These are phyloP conservation scores for Apophysomyces sp. DNA, from an alignment of 371 early-diverging fungal species.

Conservation along the genomic window DNA sequence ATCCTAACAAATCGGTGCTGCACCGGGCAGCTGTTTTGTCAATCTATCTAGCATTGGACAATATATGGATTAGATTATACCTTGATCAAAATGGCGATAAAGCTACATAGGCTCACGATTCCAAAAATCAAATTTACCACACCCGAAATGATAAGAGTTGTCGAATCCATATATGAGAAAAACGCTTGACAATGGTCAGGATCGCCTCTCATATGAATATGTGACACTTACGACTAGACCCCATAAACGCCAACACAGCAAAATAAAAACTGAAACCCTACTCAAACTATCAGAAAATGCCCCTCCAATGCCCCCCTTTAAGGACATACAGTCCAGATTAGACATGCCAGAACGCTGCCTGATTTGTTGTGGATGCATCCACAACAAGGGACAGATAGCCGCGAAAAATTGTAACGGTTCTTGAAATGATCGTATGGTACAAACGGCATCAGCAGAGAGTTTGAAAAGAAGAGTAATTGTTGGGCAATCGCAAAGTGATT, in stretches of 20 bases:
- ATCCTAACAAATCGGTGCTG: slow-evolving; percentile 11
- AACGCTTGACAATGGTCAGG: slow-evolving; percentile 14
- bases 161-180: slow-evolving; percentile 22
- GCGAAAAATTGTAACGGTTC: not conserved
- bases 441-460: not conserved
- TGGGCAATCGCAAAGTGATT: too few species aligned
- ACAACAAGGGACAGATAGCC: slow-evolving; percentile 15
- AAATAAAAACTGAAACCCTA: slow-evolving; percentile 35
- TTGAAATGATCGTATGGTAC: not conserved
- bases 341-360: slow-evolving; percentile 22
- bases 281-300: not conserved
- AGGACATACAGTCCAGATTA: slow-evolving; percentile 29
- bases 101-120: slow-evolving; percentile 16
- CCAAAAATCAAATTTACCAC: slow-evolving; percentile 30
- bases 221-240: slow-evolving; percentile 23
- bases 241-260: slow-evolving; percentile 28
- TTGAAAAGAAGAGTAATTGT: too few species aligned
- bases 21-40: not conserved
- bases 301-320: not conserved
- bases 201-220: not conserved
- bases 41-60: not conserved
- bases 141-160: slow-evolving; percentile 26
- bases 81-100: slow-evolving; percentile 6
- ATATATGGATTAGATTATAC: not conserved
- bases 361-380: slow-evolving; percentile 25